These are phyloP conservation scores for Tuber indicum DNA, from an alignment of 495 filamentous ascomycete genomes.

Conservation along the genomic window DNA sequence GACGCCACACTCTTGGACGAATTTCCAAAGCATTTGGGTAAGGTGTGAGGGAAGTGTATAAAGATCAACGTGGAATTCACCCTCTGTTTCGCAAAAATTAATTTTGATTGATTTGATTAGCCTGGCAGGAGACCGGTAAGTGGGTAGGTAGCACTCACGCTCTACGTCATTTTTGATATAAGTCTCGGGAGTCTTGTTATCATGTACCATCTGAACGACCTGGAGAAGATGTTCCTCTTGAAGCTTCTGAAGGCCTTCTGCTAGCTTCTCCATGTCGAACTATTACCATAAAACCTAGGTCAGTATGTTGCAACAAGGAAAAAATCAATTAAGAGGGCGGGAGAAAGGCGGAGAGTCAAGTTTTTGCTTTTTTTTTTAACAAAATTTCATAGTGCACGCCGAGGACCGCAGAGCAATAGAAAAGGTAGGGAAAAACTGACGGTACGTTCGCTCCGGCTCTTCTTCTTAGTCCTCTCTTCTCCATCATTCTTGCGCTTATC, in stretches of 20 bases:
- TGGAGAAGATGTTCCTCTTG: conserved; percentile 83
- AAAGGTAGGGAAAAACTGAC: conserved; percentile 42
- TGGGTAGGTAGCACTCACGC: conserved; percentile 51
- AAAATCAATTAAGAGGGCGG: conserved; percentile 9
- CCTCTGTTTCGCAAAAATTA: conserved; percentile 52
- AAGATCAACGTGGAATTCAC: conserved; percentile 97
- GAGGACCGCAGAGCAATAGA: background rate
- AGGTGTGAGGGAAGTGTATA: conserved; percentile 83
- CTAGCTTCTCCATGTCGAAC: conserved; percentile 95
- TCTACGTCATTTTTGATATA: conserved; percentile 97
- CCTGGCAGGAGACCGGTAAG: conserved; percentile 1
- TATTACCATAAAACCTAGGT: conserved; percentile 26
- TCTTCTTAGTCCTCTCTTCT: conserved; percentile 65
- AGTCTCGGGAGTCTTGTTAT: conserved; percentile 83
- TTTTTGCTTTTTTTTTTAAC: background rate
- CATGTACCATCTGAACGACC: conserved; percentile 96
- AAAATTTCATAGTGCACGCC: background rate
- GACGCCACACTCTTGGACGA: conserved; percentile 39
- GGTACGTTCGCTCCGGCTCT: conserved; percentile 64
- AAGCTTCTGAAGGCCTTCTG: conserved; percentile 80
- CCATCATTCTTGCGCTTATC: conserved; percentile 54
- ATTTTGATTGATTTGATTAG: background rate
- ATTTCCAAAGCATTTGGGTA: conserved; percentile 82
- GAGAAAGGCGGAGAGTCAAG: background rate
- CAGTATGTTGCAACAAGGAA: conserved; percentile 8